Evolutionary conservation across 257 asterid species (phyloP).

Genomic region (Ocimum tenuiflorum): DNA sequence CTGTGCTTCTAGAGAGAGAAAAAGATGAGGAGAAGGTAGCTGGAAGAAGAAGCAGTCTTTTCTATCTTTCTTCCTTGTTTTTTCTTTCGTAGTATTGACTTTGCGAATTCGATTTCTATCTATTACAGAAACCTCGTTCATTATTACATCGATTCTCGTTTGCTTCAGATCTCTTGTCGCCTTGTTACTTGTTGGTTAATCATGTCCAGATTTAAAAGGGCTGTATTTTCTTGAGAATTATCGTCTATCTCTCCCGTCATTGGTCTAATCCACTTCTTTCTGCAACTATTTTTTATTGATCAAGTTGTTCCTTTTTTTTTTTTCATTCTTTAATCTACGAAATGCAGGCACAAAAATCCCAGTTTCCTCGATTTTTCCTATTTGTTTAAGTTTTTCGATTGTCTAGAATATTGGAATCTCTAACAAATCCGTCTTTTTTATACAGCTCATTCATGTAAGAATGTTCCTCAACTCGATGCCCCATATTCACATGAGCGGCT

Average conservation of each 20-base stretch:
- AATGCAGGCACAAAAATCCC: conserved; percentile 26
- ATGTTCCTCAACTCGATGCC: conserved; percentile 39
- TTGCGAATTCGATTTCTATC: not conserved
- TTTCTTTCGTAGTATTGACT: not conserved
- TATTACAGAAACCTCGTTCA: conserved; percentile 3
- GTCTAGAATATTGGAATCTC: conserved; percentile 34
- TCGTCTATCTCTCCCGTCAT: not conserved
- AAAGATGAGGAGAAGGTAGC: not conserved
- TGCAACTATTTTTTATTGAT: not conserved
- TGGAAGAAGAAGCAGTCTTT: not conserved
- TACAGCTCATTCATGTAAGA: conserved; percentile 44
- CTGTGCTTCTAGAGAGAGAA: conserved; percentile 16
- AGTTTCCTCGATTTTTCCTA: conserved; percentile 22
- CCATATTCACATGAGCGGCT: conserved; percentile 18
- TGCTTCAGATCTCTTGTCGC: conserved; percentile 17
- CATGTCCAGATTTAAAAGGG: not conserved
- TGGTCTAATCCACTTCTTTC: not conserved
- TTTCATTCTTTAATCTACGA: conserved; percentile 17
- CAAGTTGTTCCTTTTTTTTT: not conserved
- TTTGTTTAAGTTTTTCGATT: conserved; percentile 7
- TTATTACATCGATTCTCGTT: conserved; percentile 19
- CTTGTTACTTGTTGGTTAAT: conserved; percentile 8
- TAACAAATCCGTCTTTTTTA: conserved; percentile 22
- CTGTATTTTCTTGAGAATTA: conserved; percentile 27
- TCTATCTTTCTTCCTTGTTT: conserved; percentile 1